Percentiles rank a stretch among this genome's conserved stretches.
These are phyloP conservation scores for Cladosporium sp. DNA, from an alignment of 2,329 filamentous ascomycete species.

Conservation along the genomic window DNA sequence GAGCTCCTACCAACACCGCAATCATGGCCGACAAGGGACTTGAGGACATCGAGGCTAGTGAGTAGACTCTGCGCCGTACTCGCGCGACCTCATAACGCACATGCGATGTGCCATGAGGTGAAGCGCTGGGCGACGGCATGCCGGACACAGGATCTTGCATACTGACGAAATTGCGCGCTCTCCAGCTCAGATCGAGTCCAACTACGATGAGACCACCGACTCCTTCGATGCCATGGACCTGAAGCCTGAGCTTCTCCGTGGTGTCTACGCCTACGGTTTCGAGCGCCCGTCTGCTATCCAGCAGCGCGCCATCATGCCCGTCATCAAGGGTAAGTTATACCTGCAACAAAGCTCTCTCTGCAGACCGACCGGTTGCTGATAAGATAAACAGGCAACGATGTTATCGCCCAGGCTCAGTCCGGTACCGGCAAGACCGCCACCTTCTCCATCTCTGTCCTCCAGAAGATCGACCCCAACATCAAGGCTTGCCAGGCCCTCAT, in stretches of 20 bases:
- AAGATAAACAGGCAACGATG: slow-evolving; percentile 72
- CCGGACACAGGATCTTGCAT: not conserved
- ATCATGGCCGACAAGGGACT: slow-evolving; percentile 99
- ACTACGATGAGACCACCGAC: slow-evolving; percentile 99
- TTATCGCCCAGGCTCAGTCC: slow-evolving; percentile 98
- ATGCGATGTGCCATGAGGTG: slow-evolving; percentile 1
- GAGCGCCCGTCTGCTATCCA: slow-evolving; percentile 99
- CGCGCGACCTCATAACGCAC: not conserved
- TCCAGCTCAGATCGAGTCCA: slow-evolving; percentile 97
- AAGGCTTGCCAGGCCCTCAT: slow-evolving; percentile 98
- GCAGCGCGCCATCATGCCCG: slow-evolving; percentile 99
- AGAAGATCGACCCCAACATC: slow-evolving; percentile 93
- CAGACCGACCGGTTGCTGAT: slow-evolving; percentile 13
- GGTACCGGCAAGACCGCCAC: slow-evolving; percentile 99
- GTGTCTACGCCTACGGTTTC: slow-evolving; percentile 99
- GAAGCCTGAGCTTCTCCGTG: slow-evolving; percentile 94
- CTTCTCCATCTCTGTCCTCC: slow-evolving; percentile 97
- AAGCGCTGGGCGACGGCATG: not conserved
- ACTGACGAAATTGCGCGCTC: slow-evolving; percentile 20
- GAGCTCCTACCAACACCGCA: slow-evolving; percentile 54
- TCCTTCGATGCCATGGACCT: slow-evolving; percentile 98
- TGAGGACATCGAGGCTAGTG: slow-evolving; percentile 94
- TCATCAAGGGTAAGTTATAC: slow-evolving; percentile 82
- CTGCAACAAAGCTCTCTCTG: not conserved
- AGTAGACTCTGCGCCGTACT: slow-evolving; percentile 40